A percentile compares a stretch with the other conserved stretches of the same genome.
Evolutionary conservation across 352 stramenopile species (phyloP).

Genomic region (Globisporangium paroecandrum): DNA sequence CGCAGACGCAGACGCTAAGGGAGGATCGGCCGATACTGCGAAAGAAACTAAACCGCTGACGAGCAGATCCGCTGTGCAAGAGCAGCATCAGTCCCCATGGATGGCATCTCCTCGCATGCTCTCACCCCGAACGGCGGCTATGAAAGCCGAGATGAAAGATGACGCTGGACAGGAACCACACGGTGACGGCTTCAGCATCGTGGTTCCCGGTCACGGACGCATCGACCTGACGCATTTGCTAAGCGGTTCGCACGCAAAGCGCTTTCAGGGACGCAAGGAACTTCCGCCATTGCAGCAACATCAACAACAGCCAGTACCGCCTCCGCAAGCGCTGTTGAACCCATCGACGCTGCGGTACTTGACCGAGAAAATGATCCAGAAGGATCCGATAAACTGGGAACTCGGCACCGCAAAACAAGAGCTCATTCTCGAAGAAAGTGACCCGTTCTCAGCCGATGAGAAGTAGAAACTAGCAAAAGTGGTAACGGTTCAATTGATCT

Average conservation of each 20-base stretch:
- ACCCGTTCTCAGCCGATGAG: slow-evolving; percentile 19
- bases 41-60: not conserved
- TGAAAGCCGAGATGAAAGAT: slow-evolving; percentile 29
- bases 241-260: slow-evolving; percentile 43
- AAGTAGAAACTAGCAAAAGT: slow-evolving; percentile 23
- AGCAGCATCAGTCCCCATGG: slow-evolving; percentile 14
- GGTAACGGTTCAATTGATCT: not conserved
- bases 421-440: slow-evolving; percentile 34
- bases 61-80: not conserved
- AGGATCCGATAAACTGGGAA: slow-evolving; percentile 25
- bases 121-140: not conserved
- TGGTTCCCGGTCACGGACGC: slow-evolving; percentile 40
- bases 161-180: not conserved
- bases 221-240: slow-evolving; percentile 53
- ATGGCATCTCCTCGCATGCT: slow-evolving; percentile 16
- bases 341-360: slow-evolving; percentile 54
- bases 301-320: slow-evolving; percentile 8
- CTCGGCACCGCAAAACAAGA: slow-evolving; percentile 24
- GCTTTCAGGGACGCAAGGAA: slow-evolving; percentile 34
- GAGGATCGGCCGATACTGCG: not conserved
- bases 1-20: slow-evolving; percentile 3
- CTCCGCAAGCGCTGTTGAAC: slow-evolving; percentile 47
- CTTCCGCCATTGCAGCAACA: slow-evolving; percentile 9
- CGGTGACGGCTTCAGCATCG: slow-evolving; percentile 22
- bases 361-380: slow-evolving; percentile 49